Conservation (phyloP, 73 alveolate genomes). For the Paramecium tetraurelia region DNA sequence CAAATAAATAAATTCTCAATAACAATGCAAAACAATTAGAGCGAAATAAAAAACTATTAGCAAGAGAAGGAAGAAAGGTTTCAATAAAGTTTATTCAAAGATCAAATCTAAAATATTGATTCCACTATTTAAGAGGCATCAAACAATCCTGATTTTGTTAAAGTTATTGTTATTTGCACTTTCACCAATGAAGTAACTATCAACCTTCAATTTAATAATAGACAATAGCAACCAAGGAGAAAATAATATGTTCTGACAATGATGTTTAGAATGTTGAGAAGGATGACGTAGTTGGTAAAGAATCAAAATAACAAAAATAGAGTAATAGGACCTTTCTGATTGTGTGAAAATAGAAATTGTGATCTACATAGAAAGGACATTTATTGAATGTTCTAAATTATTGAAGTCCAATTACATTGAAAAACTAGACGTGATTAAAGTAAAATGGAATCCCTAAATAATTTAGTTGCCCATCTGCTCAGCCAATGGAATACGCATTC, state of each 20-base stretch:
- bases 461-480: constrained; percentile 5
- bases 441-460: neutral
- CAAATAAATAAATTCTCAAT: neutral
- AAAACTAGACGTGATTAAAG: constrained; percentile 1
- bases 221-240: constrained; percentile 15
- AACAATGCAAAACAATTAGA: neutral
- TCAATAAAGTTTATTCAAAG: constrained; percentile 13
- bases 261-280: neutral
- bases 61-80: neutral
- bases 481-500: constrained; percentile 25
- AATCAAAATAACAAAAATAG: neutral
- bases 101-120: neutral
- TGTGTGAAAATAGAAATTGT: constrained; percentile 15
- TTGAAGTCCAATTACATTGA: constrained; percentile 9
- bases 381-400: neutral
- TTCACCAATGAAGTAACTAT: neutral
- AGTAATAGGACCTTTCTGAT: neutral
- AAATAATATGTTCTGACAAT: neutral
- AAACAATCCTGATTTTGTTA: neutral
- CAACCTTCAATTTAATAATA: neutral
- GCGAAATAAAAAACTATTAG: neutral
- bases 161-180: neutral
- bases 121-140: neutral
- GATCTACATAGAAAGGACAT: neutral
- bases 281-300: neutral